Evolutionary conservation across 2,329 filamentous ascomycete genomes (phyloP).

Genomic region (Diaporthe sp.): DNA sequence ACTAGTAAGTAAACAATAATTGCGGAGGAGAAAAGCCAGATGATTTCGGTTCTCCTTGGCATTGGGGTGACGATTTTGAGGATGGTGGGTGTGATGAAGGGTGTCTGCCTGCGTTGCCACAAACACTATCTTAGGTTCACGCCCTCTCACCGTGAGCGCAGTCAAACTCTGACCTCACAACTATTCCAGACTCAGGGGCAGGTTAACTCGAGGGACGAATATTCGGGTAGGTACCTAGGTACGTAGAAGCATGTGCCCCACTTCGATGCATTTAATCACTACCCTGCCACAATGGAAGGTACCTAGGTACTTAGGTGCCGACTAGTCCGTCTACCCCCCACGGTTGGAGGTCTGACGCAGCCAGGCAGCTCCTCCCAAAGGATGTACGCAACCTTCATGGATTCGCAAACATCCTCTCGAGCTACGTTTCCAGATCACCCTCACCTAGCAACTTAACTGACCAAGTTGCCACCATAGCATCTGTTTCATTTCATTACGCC

Average conservation of each 20-base stretch:
- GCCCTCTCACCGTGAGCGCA: too few relatives aligned
- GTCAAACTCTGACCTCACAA: too few relatives aligned
- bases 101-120: too few relatives aligned
- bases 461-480: conserved; percentile 6
- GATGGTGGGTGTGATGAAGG: too few relatives aligned
- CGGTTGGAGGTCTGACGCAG: conserved; percentile 26
- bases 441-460: conserved; percentile 18
- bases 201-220: too few relatives aligned
- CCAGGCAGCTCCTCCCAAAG: conserved; percentile 10
- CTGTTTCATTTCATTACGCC: background rate
- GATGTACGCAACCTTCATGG: background rate
- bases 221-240: too few relatives aligned
- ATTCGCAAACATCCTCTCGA: conserved; percentile 7
- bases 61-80: too few relatives aligned
- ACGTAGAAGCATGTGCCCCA: conserved; percentile 8
- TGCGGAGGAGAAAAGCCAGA: too few relatives aligned
- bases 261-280: background rate
- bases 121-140: too few relatives aligned
- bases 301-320: conserved; percentile 8
- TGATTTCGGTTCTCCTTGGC: too few relatives aligned
- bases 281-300: background rate
- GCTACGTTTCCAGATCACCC: background rate
- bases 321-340: background rate
- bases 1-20: too few relatives aligned
- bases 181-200: too few relatives aligned